phyloP scores from a whole-genome alignment of 306 rosid genomes.

The Elaeagnus macrophylla region DNA sequence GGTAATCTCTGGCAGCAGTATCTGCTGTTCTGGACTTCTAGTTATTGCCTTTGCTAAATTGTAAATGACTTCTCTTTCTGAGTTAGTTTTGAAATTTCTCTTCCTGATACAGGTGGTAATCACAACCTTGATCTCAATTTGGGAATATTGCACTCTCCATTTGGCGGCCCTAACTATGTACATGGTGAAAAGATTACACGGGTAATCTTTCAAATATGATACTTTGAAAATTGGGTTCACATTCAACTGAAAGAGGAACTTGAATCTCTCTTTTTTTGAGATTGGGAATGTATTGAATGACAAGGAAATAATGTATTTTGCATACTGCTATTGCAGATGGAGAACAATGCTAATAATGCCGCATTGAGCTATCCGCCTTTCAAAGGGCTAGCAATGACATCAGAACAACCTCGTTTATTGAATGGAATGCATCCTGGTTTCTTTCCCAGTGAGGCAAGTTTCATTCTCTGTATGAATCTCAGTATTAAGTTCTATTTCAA shows the following conservation, averaged over 20 bases:
- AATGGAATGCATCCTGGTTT: conserved; percentile 27
- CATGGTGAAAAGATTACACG: conserved; percentile 26
- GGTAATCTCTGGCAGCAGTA: conserved; percentile 27
- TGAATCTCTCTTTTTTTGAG: too few species aligned
- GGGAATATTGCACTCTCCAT: conserved; percentile 62
- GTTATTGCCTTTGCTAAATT: neutral
- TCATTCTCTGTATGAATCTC: neutral
- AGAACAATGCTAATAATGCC: conserved; percentile 43
- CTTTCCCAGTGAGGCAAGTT: conserved; percentile 51
- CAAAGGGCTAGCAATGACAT: conserved; percentile 32
- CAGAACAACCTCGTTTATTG: conserved; percentile 41
- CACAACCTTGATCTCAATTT: conserved; percentile 72
- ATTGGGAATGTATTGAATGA: too few species aligned
- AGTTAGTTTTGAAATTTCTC: neutral
- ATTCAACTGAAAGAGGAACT: neutral
- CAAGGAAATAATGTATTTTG: too few species aligned
- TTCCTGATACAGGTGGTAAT: conserved; percentile 31
- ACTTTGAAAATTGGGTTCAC: neutral
- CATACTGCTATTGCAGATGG: conserved; percentile 25
- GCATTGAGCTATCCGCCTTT: conserved; percentile 32
- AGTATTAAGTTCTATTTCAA: neutral
- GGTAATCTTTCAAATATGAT: conserved; percentile 40
- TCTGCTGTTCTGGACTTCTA: neutral
- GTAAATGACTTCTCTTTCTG: neutral
- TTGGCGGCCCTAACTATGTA: conserved; percentile 29